A percentile compares a stretch with the other conserved stretches of the same genome.
phyloP scores from a whole-genome alignment of 2,329 filamentous ascomycete genomes.

The Epichloe aotearoae region DNA sequence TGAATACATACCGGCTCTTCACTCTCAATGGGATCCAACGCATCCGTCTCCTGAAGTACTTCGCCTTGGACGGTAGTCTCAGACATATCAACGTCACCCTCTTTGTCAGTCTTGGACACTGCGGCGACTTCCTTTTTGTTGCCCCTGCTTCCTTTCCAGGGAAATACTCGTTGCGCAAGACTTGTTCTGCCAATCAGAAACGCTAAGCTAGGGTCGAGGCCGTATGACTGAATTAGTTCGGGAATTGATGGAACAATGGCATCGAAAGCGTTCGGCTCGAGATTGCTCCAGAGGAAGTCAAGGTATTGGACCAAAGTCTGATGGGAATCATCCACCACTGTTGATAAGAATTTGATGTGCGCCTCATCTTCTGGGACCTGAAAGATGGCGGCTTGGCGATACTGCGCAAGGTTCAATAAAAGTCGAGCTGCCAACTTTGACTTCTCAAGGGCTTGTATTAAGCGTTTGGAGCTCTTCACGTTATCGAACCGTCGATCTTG shows the following conservation, averaged over 20 bases:
- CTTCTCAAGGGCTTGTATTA: slow-evolving; percentile 68
- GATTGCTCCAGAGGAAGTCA: slow-evolving; percentile 71
- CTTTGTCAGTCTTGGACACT: slow-evolving; percentile 27
- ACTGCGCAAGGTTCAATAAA: slow-evolving; percentile 81
- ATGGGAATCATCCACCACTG: slow-evolving; percentile 82
- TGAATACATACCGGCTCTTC: slow-evolving; percentile 21
- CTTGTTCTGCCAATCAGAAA: slow-evolving; percentile 73
- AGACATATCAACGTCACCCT: slow-evolving; percentile 44
- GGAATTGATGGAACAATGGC: slow-evolving; percentile 61
- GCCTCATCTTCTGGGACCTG: slow-evolving; percentile 56
- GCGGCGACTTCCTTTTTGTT: slow-evolving; percentile 18
- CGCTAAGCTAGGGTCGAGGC: slow-evolving; percentile 66
- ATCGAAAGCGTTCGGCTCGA: slow-evolving; percentile 66
- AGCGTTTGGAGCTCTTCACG: slow-evolving; percentile 59
- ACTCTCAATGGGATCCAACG: slow-evolving; percentile 13
- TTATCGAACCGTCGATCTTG: slow-evolving; percentile 72
- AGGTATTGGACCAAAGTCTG: slow-evolving; percentile 77
- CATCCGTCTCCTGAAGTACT: slow-evolving; percentile 14
- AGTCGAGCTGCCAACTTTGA: slow-evolving; percentile 68
- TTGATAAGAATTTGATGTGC: slow-evolving; percentile 79
- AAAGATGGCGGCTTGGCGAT: slow-evolving; percentile 76
- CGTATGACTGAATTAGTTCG: slow-evolving; percentile 62
- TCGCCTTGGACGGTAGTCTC: slow-evolving; percentile 20
- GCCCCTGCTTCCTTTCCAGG: slow-evolving; percentile 20
- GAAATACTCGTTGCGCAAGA: slow-evolving; percentile 51